Conservation (phyloP, 306 rosid genomes). For the Parietaria judaica region DNA sequence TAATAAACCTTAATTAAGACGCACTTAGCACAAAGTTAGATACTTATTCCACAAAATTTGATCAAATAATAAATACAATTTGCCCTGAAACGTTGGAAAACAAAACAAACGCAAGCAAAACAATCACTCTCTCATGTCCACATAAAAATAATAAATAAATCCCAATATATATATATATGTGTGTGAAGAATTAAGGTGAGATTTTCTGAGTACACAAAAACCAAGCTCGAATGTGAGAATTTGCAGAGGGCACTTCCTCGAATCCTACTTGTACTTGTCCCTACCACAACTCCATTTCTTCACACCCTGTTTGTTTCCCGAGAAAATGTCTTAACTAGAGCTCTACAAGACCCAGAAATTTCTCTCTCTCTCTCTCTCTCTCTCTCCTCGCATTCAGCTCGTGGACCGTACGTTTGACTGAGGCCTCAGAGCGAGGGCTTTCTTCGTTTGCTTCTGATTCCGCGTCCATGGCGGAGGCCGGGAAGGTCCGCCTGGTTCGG, state of each 20-base stretch:
- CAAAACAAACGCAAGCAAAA: not conserved
- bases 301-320: slow-evolving; percentile 27
- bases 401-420: slow-evolving; percentile 23
- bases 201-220: slow-evolving; percentile 25
- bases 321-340: slow-evolving; percentile 21
- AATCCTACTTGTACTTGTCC: slow-evolving; percentile 23
- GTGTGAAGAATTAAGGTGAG: not conserved
- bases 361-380: slow-evolving; percentile 10
- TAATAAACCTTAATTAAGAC: too few species aligned
- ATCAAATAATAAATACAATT: not conserved
- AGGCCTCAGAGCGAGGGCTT: not conserved
- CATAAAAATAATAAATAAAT: not conserved
- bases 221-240: slow-evolving; percentile 18
- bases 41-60: too few species aligned
- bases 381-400: not conserved
- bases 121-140: not conserved
- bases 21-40: too few species aligned
- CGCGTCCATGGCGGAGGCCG: slow-evolving; percentile 53
- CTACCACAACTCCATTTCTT: slow-evolving; percentile 21
- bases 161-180: not conserved
- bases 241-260: slow-evolving; percentile 14
- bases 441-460: not conserved
- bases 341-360: slow-evolving; percentile 19
- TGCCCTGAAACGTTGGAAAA: slow-evolving; percentile 28
- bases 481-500: slow-evolving; percentile 58